These are phyloP conservation scores for Aphanocladium album DNA, from an alignment of 2,329 filamentous ascomycete genomes.

Conservation along the genomic window DNA sequence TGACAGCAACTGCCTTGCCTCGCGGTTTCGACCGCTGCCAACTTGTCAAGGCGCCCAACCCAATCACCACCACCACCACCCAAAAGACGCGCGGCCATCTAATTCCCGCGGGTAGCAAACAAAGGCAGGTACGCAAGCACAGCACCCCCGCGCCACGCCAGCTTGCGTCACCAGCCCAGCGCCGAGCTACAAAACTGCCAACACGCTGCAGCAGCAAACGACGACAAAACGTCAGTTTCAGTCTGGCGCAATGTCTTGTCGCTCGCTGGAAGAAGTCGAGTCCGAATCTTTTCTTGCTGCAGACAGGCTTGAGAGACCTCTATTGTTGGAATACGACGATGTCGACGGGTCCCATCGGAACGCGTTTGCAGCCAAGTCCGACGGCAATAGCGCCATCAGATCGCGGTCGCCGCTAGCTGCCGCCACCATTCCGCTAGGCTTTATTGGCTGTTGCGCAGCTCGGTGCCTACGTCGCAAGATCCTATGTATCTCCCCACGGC, in stretches of 20 bases:
- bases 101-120: too few relatives aligned
- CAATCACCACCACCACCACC: too few relatives aligned
- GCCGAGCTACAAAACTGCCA: too few relatives aligned
- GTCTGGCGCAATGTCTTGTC: not conserved
- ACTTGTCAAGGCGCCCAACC: too few relatives aligned
- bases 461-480: slow-evolving; percentile 5
- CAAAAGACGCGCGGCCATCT: too few relatives aligned
- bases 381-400: slow-evolving; percentile 5
- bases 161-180: too few relatives aligned
- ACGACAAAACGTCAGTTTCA: not conserved
- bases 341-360: not conserved
- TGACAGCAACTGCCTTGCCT: too few relatives aligned
- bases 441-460: not conserved
- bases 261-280: not conserved
- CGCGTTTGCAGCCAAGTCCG: not conserved
- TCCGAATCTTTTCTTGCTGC: not conserved
- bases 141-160: too few relatives aligned
- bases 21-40: too few relatives aligned
- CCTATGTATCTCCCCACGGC: not conserved
- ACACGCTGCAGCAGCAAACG: not conserved
- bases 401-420: slow-evolving; percentile 6
- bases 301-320: not conserved
- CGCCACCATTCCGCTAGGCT: not conserved
- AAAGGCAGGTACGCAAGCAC: too few relatives aligned
- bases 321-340: not conserved